Conservation (phyloP, 1,284 basidiomycete species). For the Marasmius tenuissimus region DNA sequence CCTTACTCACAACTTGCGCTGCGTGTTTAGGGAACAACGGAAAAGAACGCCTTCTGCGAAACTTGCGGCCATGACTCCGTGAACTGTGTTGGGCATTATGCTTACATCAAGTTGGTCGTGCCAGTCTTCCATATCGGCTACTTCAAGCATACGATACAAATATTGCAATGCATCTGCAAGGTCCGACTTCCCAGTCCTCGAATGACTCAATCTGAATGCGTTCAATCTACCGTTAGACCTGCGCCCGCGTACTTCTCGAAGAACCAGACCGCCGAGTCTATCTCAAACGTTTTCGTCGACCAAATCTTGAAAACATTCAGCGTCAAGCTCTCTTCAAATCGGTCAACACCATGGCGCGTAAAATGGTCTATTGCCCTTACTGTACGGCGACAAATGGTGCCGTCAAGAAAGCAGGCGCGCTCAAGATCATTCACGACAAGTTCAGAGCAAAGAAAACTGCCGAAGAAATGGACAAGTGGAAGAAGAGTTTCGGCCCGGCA, state of each 20-base stretch:
- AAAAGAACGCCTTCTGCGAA: slow-evolving; percentile 91
- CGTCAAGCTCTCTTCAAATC: slow-evolving; percentile 85
- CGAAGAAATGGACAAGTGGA: slow-evolving; percentile 88
- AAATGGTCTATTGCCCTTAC: slow-evolving; percentile 91
- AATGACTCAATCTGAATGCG: slow-evolving; percentile 1
- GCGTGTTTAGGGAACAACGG: slow-evolving; percentile 80
- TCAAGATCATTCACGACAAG: slow-evolving; percentile 98
- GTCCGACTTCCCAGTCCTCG: slow-evolving; percentile 39
- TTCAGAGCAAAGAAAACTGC: slow-evolving; percentile 94
- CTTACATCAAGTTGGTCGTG: slow-evolving; percentile 94
- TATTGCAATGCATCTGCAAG: slow-evolving; percentile 97
- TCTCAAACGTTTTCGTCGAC: slow-evolving; percentile 87
- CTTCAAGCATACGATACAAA: slow-evolving; percentile 93
- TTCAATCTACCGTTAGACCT: slow-evolving; percentile 59
- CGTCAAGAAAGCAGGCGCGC: slow-evolving; percentile 93
- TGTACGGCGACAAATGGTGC: slow-evolving; percentile 93
- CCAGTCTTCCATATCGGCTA: slow-evolving; percentile 99
- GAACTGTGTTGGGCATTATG: slow-evolving; percentile 97
- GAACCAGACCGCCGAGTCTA: slow-evolving; percentile 85
- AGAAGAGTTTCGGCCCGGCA: slow-evolving; percentile 81
- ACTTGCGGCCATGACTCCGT: slow-evolving; percentile 93
- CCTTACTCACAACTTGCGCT: not conserved
- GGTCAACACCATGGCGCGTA: slow-evolving; percentile 89
- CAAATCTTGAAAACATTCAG: slow-evolving; percentile 92
- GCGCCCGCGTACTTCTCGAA: slow-evolving; percentile 91